These are phyloP conservation scores for Xanthoparmelia taractica DNA, from an alignment of 495 filamentous ascomycete genomes.

Conservation along the genomic window DNA sequence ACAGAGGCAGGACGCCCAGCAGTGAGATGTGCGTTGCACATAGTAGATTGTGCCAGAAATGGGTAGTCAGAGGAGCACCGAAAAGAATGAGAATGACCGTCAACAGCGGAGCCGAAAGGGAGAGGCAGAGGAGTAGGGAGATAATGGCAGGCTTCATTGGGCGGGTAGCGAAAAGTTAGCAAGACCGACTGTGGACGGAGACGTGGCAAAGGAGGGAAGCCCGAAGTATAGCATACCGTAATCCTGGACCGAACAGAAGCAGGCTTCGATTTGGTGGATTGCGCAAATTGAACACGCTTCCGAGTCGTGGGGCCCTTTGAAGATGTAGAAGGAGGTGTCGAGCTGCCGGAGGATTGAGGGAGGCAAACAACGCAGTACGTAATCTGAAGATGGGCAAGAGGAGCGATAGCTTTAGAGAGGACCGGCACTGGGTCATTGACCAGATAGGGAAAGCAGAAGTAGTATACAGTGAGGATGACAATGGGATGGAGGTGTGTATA, in stretches of 20 bases:
- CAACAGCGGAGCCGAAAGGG: conserved; percentile 58
- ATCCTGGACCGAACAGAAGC: conserved; percentile 18
- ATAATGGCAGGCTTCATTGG: conserved; percentile 51
- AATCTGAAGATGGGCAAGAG: conserved; percentile 57
- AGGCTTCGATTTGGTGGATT: conserved; percentile 22
- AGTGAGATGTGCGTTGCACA: conserved; percentile 74
- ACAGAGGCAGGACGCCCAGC: conserved; percentile 62
- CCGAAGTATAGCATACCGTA: conserved; percentile 1
- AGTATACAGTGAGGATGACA: conserved; percentile 54
- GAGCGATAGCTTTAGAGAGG: conserved; percentile 53
- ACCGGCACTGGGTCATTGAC: conserved; percentile 63
- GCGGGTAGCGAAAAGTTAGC: conserved; percentile 19
- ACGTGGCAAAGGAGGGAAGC: not conserved
- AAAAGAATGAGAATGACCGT: conserved; percentile 68
- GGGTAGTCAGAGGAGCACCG: conserved; percentile 82
- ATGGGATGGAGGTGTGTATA: conserved; percentile 59
- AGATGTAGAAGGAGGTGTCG: conserved; percentile 27
- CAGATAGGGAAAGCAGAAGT: conserved; percentile 54
- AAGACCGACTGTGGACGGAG: not conserved
- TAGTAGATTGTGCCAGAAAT: conserved; percentile 67
- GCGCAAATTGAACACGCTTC: conserved; percentile 27
- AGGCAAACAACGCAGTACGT: conserved; percentile 65
- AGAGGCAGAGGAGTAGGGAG: conserved; percentile 51
- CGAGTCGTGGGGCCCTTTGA: conserved; percentile 16
- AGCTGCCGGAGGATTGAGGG: conserved; percentile 45